phyloP scores from a whole-genome alignment of 1,284 basidiomycete species.

The Tilletia caries region DNA sequence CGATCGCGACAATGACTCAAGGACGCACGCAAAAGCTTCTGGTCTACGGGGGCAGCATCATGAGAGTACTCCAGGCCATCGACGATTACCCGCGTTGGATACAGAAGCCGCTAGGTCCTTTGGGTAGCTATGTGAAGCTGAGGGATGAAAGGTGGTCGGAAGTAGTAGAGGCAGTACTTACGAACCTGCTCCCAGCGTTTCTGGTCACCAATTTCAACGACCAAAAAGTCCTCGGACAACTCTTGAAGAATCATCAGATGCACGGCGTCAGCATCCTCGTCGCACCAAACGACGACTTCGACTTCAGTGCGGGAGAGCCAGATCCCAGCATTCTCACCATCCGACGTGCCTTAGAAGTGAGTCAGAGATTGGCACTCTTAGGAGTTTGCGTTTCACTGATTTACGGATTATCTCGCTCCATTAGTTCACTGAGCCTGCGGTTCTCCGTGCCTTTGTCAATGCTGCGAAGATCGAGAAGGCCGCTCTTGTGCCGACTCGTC shows the following conservation, averaged over 20 bases:
- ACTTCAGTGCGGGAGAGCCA: slow-evolving; percentile 60
- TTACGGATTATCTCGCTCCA: not conserved
- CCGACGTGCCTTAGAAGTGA: slow-evolving; percentile 75
- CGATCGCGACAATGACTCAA: not conserved
- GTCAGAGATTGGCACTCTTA: slow-evolving; percentile 37
- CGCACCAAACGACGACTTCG: slow-evolving; percentile 58
- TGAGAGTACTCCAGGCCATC: slow-evolving; percentile 53
- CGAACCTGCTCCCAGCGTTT: slow-evolving; percentile 67
- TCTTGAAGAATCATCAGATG: slow-evolving; percentile 60
- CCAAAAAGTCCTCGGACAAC: slow-evolving; percentile 62
- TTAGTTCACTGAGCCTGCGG: slow-evolving; percentile 16
- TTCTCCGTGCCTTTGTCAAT: slow-evolving; percentile 50
- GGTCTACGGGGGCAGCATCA: slow-evolving; percentile 42
- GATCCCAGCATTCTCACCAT: slow-evolving; percentile 66
- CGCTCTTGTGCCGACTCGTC: slow-evolving; percentile 61
- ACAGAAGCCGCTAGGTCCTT: slow-evolving; percentile 58
- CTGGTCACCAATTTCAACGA: slow-evolving; percentile 74
- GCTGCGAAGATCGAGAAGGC: slow-evolving; percentile 66
- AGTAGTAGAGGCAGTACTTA: slow-evolving; percentile 68
- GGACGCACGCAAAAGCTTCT: slow-evolving; percentile 18
- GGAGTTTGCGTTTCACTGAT: not conserved
- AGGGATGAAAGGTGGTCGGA: slow-evolving; percentile 69
- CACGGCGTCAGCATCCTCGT: slow-evolving; percentile 34
- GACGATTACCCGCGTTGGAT: slow-evolving; percentile 59
- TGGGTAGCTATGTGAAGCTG: slow-evolving; percentile 84